These are phyloP conservation scores for Hericium coralloides DNA, from an alignment of 768 basidiomycete genomes.

Conservation along the genomic window DNA sequence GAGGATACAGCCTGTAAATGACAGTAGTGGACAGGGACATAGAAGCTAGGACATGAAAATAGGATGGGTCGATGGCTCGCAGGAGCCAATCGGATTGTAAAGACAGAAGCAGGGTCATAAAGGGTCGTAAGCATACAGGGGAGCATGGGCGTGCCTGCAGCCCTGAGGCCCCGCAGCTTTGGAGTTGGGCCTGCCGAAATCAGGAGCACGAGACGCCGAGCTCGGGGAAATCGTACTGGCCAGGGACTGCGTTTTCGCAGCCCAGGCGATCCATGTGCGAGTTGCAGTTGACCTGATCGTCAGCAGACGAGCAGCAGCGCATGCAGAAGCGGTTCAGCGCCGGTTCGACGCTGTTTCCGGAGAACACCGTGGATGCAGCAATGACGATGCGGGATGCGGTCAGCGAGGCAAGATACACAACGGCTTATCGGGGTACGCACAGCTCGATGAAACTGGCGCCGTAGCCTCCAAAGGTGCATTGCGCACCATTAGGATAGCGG, in stretches of 20 bases:
- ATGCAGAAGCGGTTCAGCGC: conserved; percentile 37
- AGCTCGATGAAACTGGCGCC: conserved; percentile 44
- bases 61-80: no score
- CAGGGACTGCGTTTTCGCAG: conserved; percentile 35
- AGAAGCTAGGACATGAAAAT: no score
- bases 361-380: not conserved
- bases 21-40: no score
- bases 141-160: not conserved
- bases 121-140: no score
- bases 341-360: conserved; percentile 33
- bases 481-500: conserved; percentile 44
- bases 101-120: no score
- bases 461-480: conserved; percentile 41
- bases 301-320: conserved; percentile 32
- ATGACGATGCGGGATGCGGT: not conserved
- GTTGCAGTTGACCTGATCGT: conserved; percentile 42
- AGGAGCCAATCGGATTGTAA: no score
- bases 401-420: not conserved
- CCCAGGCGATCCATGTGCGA: conserved; percentile 40
- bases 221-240: conserved; percentile 35
- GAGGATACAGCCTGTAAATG: no score
- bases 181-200: not conserved
- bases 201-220: conserved; percentile 26
- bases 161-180: not conserved
- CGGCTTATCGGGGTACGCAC: conserved; percentile 21